Base-by-base conservation (phyloP, 2,329 filamentous ascomycete genomes). In the Scytalidium lignicola region DNA sequence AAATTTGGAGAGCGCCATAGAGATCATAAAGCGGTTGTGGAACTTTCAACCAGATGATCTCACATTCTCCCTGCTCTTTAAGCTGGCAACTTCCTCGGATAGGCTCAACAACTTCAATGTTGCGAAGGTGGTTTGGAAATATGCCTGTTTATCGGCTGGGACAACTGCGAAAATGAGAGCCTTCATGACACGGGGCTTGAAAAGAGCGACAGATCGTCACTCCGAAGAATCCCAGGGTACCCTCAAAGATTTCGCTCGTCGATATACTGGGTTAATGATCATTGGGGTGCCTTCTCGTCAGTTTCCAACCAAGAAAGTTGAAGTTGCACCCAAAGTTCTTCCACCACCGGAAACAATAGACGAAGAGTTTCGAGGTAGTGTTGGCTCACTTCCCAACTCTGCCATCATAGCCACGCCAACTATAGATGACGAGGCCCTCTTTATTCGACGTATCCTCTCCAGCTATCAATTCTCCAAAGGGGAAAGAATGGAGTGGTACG, bases 61-160 rank as follows among this genome's bases (percentile, higher is more conserved):
- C 6, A 37, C 32, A 13, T 37, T 15, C 32, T 9, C 7, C 5
- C n/a, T 37, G 32, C 32, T 37, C 10, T 37, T 37, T n/a, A 13
- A 37, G 32, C 15, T 37, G 10, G 32, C 32, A 13, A 13, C 15
- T 13, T 28, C 26, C n/a, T 9, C 32, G 15, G n/a, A 37, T 17
- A 37, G 15, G 12, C 5, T 37, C 7, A 37, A 37, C 19, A 55
- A 60, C 29, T 69, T 69, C 52, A 76, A 74, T 47, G 57, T 70
- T 10, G 69, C 67, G 45, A 68, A 69, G 10, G 70, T 75, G 8
- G 51, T 76, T 5, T 76, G 74, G 74, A 63, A 64, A 52, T 73
- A 74, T 58, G 70, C 72, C 5, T 75, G 73, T 53, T 62, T 74
- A 49, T 46, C 63, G 15, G 61, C 60, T 8, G 39, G 43, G 10